Base-by-base conservation (phyloP, 2,329 filamentous ascomycete species). In the Fusarium metavorans region DNA sequence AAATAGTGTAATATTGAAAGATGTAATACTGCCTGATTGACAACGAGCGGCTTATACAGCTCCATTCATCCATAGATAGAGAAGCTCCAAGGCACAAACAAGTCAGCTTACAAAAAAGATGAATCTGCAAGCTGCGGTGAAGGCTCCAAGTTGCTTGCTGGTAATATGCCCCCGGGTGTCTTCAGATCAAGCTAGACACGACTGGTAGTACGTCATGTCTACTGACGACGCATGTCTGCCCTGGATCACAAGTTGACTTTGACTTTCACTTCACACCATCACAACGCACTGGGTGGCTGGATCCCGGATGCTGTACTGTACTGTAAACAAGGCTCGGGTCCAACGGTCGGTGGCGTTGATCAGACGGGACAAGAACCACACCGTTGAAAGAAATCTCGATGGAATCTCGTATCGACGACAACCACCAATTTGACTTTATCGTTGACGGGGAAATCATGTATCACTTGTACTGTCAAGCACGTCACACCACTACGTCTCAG, bases 401-500 rank as follows among this genome's bases (percentile, higher is more conserved):
- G 67, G 23, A 30, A 69, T 35, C 60, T 63, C 57, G 50, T 68
- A 59, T 68, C 37, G 25, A 52, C 20, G 45, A 45, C 67, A 58
- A 41, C 57, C 52, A 30, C 25, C 18, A 52, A 13, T 62, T 48
- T 45, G 18, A 66, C 65, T 72, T 72, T 48, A 61, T 18, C 16
- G 20, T 45, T 41, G 20, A 16, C 18, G 3, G 50, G 50, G 50
- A 34, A 54, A 54, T 54, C 50, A 54, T 20, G 50, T 34, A 54
- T 32, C 11, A 32, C 27, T 6, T 25, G 18, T 34, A 54, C 50
- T 32, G 50, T 25, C 62, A 58, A 45, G 25, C 39, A 73, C 72
- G 70, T 75, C 70, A 75, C 67, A 54, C 61, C 56, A 56, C 34
- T 43, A 48, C 23, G 54, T 35, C 25, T 10, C 20, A 60, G 18